Evolutionary conservation across 768 basidiomycete species (phyloP).

Genomic region (Mrakia gelida): DNA sequence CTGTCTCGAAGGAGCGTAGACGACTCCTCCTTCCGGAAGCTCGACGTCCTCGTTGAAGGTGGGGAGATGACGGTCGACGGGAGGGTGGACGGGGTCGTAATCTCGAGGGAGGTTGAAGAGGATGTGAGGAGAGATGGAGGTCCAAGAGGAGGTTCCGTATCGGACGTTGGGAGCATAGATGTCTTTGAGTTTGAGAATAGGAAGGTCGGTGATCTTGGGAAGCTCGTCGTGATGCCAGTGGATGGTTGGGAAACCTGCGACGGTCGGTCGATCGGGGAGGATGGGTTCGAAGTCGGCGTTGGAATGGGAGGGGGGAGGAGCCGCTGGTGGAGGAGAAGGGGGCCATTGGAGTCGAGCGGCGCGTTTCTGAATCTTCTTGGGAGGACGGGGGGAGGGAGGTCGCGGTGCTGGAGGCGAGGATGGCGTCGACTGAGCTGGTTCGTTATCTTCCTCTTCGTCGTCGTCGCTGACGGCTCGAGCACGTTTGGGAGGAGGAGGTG

Average conservation of each 20-base stretch:
- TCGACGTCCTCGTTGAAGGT: background rate
- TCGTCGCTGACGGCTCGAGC: background rate
- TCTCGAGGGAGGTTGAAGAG: conserved; percentile 16
- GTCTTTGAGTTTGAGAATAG: background rate
- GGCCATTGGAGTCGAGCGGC: background rate
- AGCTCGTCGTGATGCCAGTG: background rate
- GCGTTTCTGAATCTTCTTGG: too few relatives aligned
- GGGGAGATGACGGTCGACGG: background rate
- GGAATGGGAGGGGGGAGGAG: background rate
- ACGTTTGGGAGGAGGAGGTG: background rate
- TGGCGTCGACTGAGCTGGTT: too few relatives aligned
- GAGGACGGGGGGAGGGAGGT: background rate
- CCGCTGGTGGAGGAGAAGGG: background rate
- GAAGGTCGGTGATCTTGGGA: background rate
- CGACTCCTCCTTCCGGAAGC: background rate
- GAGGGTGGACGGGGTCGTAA: background rate
- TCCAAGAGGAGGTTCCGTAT: conserved; percentile 6
- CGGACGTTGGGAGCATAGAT: background rate
- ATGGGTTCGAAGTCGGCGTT: background rate
- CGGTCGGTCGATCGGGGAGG: background rate
- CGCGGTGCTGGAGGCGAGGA: background rate
- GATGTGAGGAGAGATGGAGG: conserved; percentile 11
- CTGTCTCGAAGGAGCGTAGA: background rate
- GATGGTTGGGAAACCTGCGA: background rate
- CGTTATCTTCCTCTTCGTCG: background rate